These are phyloP conservation scores for Paxillus rubicundulus DNA, from an alignment of 768 basidiomycete species.

Conservation along the genomic window DNA sequence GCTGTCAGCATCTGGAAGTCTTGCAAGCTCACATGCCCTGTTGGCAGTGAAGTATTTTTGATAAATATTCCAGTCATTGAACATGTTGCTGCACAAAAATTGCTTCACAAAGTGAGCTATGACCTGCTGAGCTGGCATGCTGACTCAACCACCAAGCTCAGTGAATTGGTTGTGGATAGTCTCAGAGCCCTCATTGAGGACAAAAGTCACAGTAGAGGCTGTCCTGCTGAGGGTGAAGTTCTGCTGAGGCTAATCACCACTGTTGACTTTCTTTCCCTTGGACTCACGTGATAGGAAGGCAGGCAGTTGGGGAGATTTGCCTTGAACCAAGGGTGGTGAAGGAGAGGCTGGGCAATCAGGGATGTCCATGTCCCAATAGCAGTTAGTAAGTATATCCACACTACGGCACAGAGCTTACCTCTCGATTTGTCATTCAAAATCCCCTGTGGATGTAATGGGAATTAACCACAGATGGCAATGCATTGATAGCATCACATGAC, in stretches of 20 bases:
- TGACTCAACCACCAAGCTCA: background rate
- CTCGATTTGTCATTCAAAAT: slow-evolving; percentile 3
- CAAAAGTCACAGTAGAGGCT: no score
- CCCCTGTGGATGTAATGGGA: slow-evolving; percentile 12
- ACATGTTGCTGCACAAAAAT: background rate
- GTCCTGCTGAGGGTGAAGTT: no score
- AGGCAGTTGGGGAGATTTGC: no score
- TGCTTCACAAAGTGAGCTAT: background rate
- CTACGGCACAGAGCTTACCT: slow-evolving; percentile 16
- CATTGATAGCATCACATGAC: slow-evolving; percentile 32
- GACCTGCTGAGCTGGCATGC: background rate
- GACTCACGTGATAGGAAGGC: no score
- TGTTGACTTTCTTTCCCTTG: no score
- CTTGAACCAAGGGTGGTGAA: no score
- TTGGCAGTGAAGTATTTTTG: background rate
- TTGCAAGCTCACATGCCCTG: background rate
- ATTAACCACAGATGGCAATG: background rate
- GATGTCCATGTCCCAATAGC: no score
- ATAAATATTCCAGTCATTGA: background rate
- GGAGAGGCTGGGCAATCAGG: no score
- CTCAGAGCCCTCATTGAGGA: no score
- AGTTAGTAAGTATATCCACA: slow-evolving; percentile 13
- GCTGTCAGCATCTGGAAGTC: background rate
- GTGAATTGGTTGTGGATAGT: background rate
- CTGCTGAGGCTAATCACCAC: no score